Evolutionary conservation across 495 filamentous ascomycete species (phyloP).

Genomic region (Tirmania nivea): DNA sequence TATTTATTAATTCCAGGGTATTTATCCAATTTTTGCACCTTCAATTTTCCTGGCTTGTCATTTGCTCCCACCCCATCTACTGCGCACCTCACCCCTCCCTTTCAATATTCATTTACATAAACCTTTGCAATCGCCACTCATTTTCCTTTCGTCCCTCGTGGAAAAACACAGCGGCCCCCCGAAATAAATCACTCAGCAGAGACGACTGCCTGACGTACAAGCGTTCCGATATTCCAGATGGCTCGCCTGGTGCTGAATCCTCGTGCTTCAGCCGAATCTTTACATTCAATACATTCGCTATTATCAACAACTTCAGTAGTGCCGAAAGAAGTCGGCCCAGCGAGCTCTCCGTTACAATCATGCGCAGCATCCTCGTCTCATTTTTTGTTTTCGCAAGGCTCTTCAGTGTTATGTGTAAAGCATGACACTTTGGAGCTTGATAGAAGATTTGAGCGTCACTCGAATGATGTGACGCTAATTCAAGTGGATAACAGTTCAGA

Average conservation of each 20-base stretch:
- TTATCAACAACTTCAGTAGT: neutral
- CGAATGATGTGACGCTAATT: slow-evolving; percentile 60
- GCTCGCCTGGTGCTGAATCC: neutral
- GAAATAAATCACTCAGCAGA: too few relatives aligned
- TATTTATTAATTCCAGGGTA: neutral
- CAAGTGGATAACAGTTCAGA: slow-evolving; percentile 87
- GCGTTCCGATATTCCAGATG: neutral
- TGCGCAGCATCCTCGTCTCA: slow-evolving; percentile 15
- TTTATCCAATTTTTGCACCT: neutral
- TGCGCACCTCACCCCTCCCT: neutral
- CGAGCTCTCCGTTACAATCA: slow-evolving; percentile 9
- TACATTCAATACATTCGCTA: neutral
- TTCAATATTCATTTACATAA: neutral
- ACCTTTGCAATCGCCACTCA: neutral
- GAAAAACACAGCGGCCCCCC: too few relatives aligned
- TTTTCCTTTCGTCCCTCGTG: neutral
- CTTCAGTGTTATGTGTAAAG: slow-evolving; percentile 27
- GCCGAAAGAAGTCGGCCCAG: slow-evolving; percentile 3
- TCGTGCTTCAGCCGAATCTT: neutral
- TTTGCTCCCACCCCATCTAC: neutral
- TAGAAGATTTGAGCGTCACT: slow-evolving; percentile 63
- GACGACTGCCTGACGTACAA: neutral
- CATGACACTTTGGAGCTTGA: slow-evolving; percentile 86
- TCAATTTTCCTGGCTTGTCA: neutral
- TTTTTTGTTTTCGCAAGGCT: slow-evolving; percentile 16